Conservation (phyloP, 306 rosid species). For the Quercus parvula region DNA sequence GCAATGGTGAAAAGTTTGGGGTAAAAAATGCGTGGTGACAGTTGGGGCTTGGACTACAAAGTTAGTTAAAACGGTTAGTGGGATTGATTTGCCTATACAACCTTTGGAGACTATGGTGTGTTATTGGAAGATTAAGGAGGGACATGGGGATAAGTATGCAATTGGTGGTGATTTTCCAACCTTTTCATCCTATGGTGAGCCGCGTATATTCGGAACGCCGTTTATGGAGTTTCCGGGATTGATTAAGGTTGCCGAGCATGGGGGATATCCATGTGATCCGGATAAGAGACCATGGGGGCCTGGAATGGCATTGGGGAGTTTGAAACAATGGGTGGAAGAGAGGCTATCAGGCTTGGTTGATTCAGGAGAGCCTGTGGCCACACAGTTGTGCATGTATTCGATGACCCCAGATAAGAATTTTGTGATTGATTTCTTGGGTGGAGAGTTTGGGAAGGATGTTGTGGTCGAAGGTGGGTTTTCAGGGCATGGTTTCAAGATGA, state of each 20-base stretch:
- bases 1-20: slow-evolving; percentile 40
- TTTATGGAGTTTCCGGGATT: slow-evolving; percentile 76
- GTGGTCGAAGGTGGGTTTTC: slow-evolving; percentile 87
- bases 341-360: slow-evolving; percentile 56
- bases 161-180: slow-evolving; percentile 65
- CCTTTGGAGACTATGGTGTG: slow-evolving; percentile 53
- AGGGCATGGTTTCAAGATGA: slow-evolving; percentile 94
- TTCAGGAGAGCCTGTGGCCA: slow-evolving; percentile 45
- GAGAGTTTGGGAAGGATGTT: slow-evolving; percentile 63
- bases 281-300: slow-evolving; percentile 72
- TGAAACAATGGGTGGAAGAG: slow-evolving; percentile 56
- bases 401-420: slow-evolving; percentile 82
- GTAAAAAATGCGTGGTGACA: slow-evolving; percentile 75
- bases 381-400: slow-evolving; percentile 73
- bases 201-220: slow-evolving; percentile 62
- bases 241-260: slow-evolving; percentile 68
- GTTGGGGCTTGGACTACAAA: slow-evolving; percentile 76
- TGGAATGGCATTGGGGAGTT: slow-evolving; percentile 17
- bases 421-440: slow-evolving; percentile 78
- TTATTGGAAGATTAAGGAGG: slow-evolving; percentile 79
- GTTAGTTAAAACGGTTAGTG: slow-evolving; percentile 53
- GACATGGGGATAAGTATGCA: slow-evolving; percentile 36
- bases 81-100: slow-evolving; percentile 58
- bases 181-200: slow-evolving; percentile 41
- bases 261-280: slow-evolving; percentile 63